phyloP scores from a whole-genome alignment of 345 rosid species.

The Noccaea bulbosa region DNA sequence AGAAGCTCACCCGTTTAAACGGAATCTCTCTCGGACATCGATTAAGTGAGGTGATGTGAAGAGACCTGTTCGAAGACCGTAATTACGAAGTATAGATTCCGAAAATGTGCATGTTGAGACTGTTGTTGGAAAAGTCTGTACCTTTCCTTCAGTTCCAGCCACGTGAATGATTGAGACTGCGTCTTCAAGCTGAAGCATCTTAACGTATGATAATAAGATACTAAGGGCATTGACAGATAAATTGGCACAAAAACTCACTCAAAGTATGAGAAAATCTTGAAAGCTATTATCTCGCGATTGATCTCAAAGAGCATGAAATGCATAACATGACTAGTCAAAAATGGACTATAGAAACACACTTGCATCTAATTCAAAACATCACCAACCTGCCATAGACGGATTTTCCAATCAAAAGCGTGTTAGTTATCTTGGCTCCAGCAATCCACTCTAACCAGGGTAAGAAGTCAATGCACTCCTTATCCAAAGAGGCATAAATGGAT shows the following conservation, averaged over 20 bases:
- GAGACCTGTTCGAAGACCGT: constrained; percentile 88
- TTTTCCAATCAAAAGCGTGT: constrained; percentile 67
- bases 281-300: too few species aligned
- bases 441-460: constrained; percentile 80
- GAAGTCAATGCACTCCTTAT: constrained; percentile 57
- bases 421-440: constrained; percentile 63
- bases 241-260: too few species aligned
- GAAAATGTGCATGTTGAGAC: constrained; percentile 89
- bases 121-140: too few species aligned
- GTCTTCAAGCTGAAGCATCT: too few species aligned
- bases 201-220: too few species aligned
- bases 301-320: too few species aligned
- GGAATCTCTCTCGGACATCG: constrained; percentile 90
- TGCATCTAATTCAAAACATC: constrained; percentile 15
- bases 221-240: too few species aligned
- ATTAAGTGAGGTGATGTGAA: constrained; percentile 97
- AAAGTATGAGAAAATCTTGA: too few species aligned
- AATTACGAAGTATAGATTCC: constrained; percentile 80
- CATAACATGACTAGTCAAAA: neutral
- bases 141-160: too few species aligned
- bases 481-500: constrained; percentile 40
- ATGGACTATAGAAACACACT: neutral
- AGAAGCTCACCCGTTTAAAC: constrained; percentile 74
- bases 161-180: too few species aligned
- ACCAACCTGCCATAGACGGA: constrained; percentile 70